Conservation (phyloP, 306 rosid genomes). For the Rosa chinensis region DNA sequence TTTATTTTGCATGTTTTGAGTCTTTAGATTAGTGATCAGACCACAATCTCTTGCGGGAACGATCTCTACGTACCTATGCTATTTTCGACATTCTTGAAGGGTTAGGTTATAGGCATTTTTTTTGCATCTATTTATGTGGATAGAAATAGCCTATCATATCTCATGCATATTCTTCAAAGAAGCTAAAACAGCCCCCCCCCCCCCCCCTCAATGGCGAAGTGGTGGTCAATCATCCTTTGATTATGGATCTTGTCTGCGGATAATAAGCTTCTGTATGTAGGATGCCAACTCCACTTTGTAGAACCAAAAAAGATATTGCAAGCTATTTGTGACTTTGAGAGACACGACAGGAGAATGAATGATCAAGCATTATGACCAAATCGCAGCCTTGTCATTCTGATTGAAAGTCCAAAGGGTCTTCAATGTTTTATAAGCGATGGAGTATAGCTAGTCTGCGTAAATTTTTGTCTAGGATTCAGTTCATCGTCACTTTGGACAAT, state of each 20-base stretch:
- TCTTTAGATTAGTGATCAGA: too few species aligned
- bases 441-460: not conserved
- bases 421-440: not conserved
- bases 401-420: not conserved
- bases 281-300: not conserved
- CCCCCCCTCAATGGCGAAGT: not conserved
- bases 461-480: not conserved
- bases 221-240: not conserved
- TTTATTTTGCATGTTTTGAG: too few species aligned
- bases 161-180: not conserved
- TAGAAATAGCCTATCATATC: too few species aligned
- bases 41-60: too few species aligned
- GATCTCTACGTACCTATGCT: too few species aligned
- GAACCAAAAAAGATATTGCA: not conserved
- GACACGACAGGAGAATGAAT: not conserved
- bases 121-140: too few species aligned
- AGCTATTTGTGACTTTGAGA: not conserved
- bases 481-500: not conserved
- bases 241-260: constrained; percentile 1
- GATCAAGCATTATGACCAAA: not conserved
- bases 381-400: not conserved
- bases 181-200: not conserved
- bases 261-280: not conserved
- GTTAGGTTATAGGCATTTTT: too few species aligned
- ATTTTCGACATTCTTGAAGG: too few species aligned